Evolutionary conservation across 805 yeast genomes (phyloP).

Genomic region (Wickerhamia fluorescens): DNA sequence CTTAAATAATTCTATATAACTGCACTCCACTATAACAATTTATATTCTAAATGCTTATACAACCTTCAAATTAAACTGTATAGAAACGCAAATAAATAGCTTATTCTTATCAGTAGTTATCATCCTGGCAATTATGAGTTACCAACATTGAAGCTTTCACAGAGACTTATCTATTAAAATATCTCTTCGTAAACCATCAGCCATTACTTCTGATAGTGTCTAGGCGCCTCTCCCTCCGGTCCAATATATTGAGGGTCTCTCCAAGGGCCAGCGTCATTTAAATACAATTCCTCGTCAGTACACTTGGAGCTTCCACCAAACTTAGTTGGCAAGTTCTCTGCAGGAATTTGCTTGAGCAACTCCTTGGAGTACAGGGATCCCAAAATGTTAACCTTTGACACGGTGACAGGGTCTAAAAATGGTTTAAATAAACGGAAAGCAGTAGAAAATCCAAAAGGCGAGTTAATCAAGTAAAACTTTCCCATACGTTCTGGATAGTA

Average conservation of each 20-base stretch:
- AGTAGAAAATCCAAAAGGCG: slow-evolving; percentile 95
- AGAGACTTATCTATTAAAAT: too few relatives aligned
- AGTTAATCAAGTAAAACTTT: slow-evolving; percentile 88
- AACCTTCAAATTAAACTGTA: too few relatives aligned
- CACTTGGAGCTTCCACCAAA: slow-evolving; percentile 80
- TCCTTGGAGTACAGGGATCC: slow-evolving; percentile 76
- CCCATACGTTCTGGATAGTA: slow-evolving; percentile 99
- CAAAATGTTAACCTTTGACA: slow-evolving; percentile 84
- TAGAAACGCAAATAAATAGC: too few relatives aligned
- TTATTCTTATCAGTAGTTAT: too few relatives aligned
- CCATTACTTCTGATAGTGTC: slow-evolving; percentile 14
- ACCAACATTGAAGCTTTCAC: too few relatives aligned
- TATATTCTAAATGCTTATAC: too few relatives aligned
- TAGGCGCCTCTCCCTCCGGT: slow-evolving; percentile 92
- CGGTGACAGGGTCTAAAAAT: slow-evolving; percentile 95
- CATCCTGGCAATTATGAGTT: too few relatives aligned
- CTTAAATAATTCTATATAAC: too few relatives aligned
- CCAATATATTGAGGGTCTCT: slow-evolving; percentile 84
- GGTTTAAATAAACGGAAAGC: slow-evolving; percentile 90
- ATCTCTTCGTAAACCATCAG: too few relatives aligned
- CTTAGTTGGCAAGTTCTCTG: slow-evolving; percentile 83
- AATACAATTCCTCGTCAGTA: slow-evolving; percentile 71
- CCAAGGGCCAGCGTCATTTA: slow-evolving; percentile 97
- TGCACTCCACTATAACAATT: too few relatives aligned
- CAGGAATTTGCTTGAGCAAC: slow-evolving; percentile 85